phyloP scores from a whole-genome alignment of 768 basidiomycete genomes.

The Macrolepiota fuliginosa region DNA sequence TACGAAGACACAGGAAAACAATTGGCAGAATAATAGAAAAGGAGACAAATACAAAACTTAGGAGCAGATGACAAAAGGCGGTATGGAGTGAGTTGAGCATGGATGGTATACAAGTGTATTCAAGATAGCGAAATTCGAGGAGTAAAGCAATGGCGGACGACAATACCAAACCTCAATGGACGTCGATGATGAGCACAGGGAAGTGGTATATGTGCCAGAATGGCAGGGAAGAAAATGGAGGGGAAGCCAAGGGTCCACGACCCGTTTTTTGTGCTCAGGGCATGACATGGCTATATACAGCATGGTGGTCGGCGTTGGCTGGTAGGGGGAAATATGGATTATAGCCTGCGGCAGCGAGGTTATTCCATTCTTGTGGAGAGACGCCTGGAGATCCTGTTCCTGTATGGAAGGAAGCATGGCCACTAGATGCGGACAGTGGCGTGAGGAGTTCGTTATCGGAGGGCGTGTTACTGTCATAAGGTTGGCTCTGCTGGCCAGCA shows the following conservation, averaged over 20 bases:
- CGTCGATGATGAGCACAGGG: neutral
- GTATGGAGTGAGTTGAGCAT: neutral
- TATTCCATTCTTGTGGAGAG: conserved; percentile 62
- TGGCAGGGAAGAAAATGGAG: conserved; percentile 4
- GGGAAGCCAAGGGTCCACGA: conserved; percentile 9
- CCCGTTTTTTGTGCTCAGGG: conserved; percentile 32
- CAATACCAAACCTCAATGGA: neutral
- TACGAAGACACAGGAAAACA: conserved; percentile 1
- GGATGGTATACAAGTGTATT: conserved; percentile 10
- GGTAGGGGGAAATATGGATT: conserved; percentile 69
- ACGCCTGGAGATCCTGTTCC: conserved; percentile 41
- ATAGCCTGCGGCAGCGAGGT: conserved; percentile 53
- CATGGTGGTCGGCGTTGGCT: conserved; percentile 42
- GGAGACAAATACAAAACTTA: neutral
- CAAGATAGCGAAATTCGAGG: conserved; percentile 4
- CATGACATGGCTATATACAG: conserved; percentile 58
- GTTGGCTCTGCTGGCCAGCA: conserved; percentile 19
- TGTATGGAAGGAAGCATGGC: conserved; percentile 43
- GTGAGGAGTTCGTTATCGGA: conserved; percentile 64
- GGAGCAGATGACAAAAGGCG: neutral
- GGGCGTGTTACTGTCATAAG: conserved; percentile 58
- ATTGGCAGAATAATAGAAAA: neutral
- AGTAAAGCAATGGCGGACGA: neutral
- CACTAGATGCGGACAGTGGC: conserved; percentile 48
- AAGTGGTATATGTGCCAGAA: neutral